Evolutionary conservation across 176 grass and related monocot species (phyloP).

Genomic region (Oryza australiensis): DNA sequence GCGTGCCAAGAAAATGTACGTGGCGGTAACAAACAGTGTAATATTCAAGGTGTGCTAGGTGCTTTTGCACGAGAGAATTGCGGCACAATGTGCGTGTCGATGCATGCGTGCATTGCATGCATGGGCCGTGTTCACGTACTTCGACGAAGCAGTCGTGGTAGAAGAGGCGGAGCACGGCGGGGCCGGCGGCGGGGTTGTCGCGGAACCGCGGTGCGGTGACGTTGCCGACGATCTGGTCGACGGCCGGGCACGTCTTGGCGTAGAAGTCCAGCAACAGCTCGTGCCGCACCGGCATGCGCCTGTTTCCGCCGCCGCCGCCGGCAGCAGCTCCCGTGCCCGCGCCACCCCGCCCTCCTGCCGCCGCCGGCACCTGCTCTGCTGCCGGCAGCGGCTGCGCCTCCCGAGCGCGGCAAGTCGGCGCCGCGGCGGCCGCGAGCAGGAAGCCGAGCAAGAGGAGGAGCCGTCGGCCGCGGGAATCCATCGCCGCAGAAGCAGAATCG

Average conservation of each 20-base stretch:
- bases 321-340: neutral
- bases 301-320: neutral
- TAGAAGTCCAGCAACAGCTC: conserved; percentile 83
- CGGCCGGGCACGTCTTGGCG: conserved; percentile 60
- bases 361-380: neutral
- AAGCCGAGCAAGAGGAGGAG: neutral
- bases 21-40: neutral
- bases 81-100: neutral
- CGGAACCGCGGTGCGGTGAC: conserved; percentile 62
- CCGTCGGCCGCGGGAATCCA: conserved; percentile 10
- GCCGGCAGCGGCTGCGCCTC: conserved; percentile 44
- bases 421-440: conserved; percentile 41
- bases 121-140: conserved; percentile 29
- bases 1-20: neutral
- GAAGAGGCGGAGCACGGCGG: conserved; percentile 92
- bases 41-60: too few species aligned
- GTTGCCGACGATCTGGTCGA: conserved; percentile 82
- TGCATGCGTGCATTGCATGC: too few species aligned
- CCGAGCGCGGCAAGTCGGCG: conserved; percentile 30
- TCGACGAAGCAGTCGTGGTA: conserved; percentile 98
- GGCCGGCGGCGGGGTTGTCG: conserved; percentile 60
- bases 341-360: neutral
- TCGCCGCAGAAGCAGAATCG: neutral
- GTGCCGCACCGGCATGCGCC: conserved; percentile 63
- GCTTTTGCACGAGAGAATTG: neutral